phyloP scores from a whole-genome alignment of 306 rosid species.

The Canavalia gladiata region DNA sequence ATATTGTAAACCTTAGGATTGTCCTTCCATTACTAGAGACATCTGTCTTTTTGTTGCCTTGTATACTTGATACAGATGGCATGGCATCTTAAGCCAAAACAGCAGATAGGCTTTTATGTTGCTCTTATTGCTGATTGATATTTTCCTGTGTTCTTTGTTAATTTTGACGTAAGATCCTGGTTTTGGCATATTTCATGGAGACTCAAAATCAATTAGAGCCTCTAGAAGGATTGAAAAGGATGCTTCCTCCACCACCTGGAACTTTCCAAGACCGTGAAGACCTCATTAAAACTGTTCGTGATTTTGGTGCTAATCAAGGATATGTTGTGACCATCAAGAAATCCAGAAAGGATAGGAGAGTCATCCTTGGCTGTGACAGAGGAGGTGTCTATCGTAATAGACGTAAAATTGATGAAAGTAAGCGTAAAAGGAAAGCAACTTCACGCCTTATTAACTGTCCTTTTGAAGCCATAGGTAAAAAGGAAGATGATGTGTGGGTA shows the following conservation, averaged over 20 bases:
- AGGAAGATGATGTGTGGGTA: conserved; percentile 72
- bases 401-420: conserved; percentile 79
- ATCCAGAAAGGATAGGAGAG: conserved; percentile 84
- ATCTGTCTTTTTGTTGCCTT: conserved; percentile 4
- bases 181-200: conserved; percentile 51
- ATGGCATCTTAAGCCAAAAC: conserved; percentile 22
- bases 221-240: conserved; percentile 45
- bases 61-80: conserved; percentile 16
- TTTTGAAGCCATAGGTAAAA: conserved; percentile 82
- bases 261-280: conserved; percentile 78
- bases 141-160: conserved; percentile 8
- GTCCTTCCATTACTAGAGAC: neutral
- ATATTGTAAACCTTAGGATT: neutral
- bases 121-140: conserved; percentile 12
- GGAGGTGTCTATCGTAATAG: conserved; percentile 85
- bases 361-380: conserved; percentile 87
- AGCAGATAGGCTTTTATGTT: neutral
- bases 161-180: conserved; percentile 45
- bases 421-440: conserved; percentile 76
- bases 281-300: conserved; percentile 73
- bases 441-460: conserved; percentile 87
- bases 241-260: conserved; percentile 71
- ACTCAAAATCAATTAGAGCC: conserved; percentile 53
- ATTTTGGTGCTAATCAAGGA: conserved; percentile 81
- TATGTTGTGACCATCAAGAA: conserved; percentile 86